Conservation (phyloP, 352 stramenopile genomes). For the Pelagophyceae sp. region DNA sequence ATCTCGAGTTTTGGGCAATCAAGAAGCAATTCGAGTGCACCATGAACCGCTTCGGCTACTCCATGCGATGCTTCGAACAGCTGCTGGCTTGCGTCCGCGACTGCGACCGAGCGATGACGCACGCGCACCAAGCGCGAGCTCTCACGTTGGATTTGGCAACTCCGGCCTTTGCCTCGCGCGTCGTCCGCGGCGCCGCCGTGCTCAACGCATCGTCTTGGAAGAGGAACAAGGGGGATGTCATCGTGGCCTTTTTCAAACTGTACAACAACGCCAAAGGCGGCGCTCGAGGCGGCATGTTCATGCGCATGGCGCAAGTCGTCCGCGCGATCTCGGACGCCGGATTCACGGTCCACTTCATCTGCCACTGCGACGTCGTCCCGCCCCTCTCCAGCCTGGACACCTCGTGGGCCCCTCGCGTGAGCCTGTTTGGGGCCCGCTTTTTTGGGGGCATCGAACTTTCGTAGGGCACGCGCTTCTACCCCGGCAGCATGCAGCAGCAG, state of each 20-base stretch:
- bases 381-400: not conserved
- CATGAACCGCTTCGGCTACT: constrained; percentile 5
- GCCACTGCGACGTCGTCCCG: constrained; percentile 9
- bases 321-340: not conserved
- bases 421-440: too few relatives aligned
- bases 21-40: constrained; percentile 9
- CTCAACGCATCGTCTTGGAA: not conserved
- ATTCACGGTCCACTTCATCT: constrained; percentile 11
- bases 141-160: too few relatives aligned
- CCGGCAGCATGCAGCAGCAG: constrained; percentile 1
- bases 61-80: not conserved
- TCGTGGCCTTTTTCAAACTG: constrained; percentile 17
- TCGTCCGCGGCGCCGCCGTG: not conserved
- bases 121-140: too few relatives aligned
- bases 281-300: constrained; percentile 15
- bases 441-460: too few relatives aligned
- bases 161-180: not conserved
- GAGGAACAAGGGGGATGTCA: constrained; percentile 10
- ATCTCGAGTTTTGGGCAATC: constrained; percentile 5
- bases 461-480: constrained; percentile 6
- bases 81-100: not conserved
- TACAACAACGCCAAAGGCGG: not conserved
- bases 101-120: not conserved
- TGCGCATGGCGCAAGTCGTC: constrained; percentile 13
- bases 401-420: constrained; percentile 13